Evolutionary conservation across 139 green algal species (phyloP), one percentile per base, ranked within the genome.

Genomic region (Coccomyxa sp.): DNA sequence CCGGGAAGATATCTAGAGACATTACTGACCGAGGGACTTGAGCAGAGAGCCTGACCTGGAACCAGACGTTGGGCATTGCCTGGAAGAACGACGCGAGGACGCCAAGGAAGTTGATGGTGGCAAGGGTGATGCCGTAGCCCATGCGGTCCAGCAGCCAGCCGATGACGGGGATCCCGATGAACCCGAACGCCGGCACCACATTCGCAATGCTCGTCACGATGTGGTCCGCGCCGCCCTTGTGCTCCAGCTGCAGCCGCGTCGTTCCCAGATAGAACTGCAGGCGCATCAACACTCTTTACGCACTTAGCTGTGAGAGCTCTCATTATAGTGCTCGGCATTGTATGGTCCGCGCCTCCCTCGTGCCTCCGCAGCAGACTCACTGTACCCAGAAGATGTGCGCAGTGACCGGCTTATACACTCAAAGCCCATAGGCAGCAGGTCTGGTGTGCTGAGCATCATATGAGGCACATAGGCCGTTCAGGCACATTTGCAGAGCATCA

Each of bases 81-180:
- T 91, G 79, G 4, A 89, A 68, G 14, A 86, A 68, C 29, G 80
- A 85, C 12, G 78, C 77, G 0, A 88, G 36, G 7, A 91, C 78
- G 31, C 74, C 77, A 29, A 91, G 81, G 24, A 75, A 77, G 68
- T 88, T 89, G 70, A 91, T 91, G 70, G 79, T 78, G 64, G 77
- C 86, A 41, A 91, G 82, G 9, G 88, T 91, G 40, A 81, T 81
- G 41, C 86, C 88, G 50, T 91, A 91, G 0, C 88, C 88, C 84
- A 86, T 78, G n/a, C 87, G 86, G 82, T 91, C 88, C 29, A 91
- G 79, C 55, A 90, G 73, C 88, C 88, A 91, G 39, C 73, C 80
- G 38, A 91, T 91, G 35, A 88, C 12, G 7, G 88, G 88, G 27
- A 91, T 89, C 58, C 55, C 74, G 22, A 91, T 16, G 16, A 85